These are phyloP conservation scores for Daldinia grandis DNA, from an alignment of 495 filamentous ascomycete species.

Conservation along the genomic window DNA sequence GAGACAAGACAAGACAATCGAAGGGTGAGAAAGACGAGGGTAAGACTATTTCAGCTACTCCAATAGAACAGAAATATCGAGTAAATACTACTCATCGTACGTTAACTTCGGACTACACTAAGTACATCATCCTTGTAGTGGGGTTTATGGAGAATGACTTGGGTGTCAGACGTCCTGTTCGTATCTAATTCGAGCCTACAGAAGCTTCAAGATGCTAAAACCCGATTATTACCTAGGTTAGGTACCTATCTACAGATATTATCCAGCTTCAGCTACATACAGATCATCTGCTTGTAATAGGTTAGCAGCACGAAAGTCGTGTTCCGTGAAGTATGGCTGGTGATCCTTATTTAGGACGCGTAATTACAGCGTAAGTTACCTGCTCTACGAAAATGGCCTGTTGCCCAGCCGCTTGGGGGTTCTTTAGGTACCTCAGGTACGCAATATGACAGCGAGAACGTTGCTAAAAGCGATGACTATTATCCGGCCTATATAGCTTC, in stretches of 20 bases:
- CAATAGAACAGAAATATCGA: no score
- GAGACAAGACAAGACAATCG: no score
- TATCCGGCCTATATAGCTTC: conserved; percentile 39
- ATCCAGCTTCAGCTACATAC: not conserved
- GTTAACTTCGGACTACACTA: not conserved
- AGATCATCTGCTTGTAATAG: not conserved
- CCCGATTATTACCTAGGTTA: not conserved
- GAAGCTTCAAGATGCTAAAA: not conserved
- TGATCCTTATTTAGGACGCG: conserved; percentile 36
- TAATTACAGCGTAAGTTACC: conserved; percentile 38
- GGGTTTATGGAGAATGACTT: not conserved
- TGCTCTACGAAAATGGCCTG: not conserved
- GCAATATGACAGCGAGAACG: not conserved
- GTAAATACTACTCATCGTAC: no score
- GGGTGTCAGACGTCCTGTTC: not conserved
- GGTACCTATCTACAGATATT: not conserved
- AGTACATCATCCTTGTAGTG: not conserved
- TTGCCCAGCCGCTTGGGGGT: not conserved
- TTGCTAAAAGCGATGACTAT: conserved; percentile 23
- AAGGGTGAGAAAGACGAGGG: no score
- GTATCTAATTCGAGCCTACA: not conserved
- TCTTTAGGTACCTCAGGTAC: no score
- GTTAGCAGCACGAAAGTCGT: not conserved
- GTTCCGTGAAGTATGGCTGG: conserved; percentile 12
- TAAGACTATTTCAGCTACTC: no score